phyloP scores from a whole-genome alignment of 441 rosid species.

The Brassica balearica region DNA sequence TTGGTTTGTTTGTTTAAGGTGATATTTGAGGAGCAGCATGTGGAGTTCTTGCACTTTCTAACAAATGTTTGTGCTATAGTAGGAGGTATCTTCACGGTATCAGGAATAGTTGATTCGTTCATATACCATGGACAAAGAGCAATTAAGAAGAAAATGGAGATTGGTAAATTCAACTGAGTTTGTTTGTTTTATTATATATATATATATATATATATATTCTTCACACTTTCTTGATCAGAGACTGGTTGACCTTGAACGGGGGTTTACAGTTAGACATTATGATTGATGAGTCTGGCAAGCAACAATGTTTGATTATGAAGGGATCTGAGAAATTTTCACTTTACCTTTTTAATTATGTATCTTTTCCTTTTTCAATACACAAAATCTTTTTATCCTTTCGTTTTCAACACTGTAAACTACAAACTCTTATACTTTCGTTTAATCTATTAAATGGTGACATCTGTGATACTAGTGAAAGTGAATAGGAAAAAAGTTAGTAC shows the following conservation, averaged over 20 bases:
- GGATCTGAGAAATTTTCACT: conserved; percentile 23
- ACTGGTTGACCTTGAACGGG: conserved; percentile 8
- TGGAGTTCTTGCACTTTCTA: conserved; percentile 88
- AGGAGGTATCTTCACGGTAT: conserved; percentile 96
- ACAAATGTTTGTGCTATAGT: conserved; percentile 95
- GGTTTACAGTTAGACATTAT: conserved; percentile 31
- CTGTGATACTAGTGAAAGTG: no score
- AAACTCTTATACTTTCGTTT: not conserved
- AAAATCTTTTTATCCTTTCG: not conserved
- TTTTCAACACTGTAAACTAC: not conserved
- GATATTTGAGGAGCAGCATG: conserved; percentile 81
- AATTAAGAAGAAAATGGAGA: conserved; percentile 92
- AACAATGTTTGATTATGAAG: not conserved
- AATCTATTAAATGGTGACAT: no score
- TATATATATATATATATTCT: conserved; percentile 10
- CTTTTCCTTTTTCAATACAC: not conserved
- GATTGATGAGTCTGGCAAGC: conserved; percentile 31
- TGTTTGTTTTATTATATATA: not conserved
- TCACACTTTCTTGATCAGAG: conserved; percentile 7
- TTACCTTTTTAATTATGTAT: not conserved
- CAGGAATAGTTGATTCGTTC: conserved; percentile 92
- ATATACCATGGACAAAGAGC: conserved; percentile 93
- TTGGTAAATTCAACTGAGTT: conserved; percentile 85
- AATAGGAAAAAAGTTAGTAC: no score
- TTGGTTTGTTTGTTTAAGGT: conserved; percentile 54